Percentiles rank a stretch among this genome's conserved stretches.
These are phyloP conservation scores for Russula vinacea DNA, from an alignment of 768 basidiomycete species.

Conservation along the genomic window DNA sequence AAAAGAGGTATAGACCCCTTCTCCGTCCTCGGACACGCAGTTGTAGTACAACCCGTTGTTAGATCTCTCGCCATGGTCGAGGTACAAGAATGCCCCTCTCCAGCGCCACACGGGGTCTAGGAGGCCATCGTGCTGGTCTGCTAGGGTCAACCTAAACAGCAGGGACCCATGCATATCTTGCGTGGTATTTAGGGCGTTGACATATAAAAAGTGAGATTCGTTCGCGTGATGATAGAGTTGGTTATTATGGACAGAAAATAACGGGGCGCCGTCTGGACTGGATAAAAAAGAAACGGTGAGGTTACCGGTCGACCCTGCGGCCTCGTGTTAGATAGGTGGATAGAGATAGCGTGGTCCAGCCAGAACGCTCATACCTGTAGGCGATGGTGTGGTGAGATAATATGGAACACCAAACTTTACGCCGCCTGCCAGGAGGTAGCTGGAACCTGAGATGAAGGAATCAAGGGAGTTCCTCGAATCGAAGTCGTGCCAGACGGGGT, in stretches of 20 bases:
- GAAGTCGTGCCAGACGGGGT: constrained; percentile 12
- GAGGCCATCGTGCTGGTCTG: constrained; percentile 41
- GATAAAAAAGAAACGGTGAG: constrained; percentile 42
- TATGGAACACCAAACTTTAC: constrained; percentile 9
- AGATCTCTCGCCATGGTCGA: constrained; percentile 43
- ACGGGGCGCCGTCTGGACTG: constrained; percentile 37
- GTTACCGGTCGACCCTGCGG: constrained; percentile 47
- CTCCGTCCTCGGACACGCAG: background rate
- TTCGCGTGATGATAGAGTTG: constrained; percentile 56
- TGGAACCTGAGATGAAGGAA: constrained; percentile 12
- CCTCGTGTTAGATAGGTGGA: background rate
- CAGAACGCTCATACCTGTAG: constrained; percentile 10
- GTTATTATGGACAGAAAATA: constrained; percentile 54
- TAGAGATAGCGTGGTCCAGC: no score
- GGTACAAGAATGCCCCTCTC: constrained; percentile 50
- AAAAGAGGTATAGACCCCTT: constrained; percentile 8
- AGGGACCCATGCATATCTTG: background rate
- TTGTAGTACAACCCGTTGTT: constrained; percentile 44
- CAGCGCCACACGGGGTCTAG: constrained; percentile 51
- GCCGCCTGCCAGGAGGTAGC: constrained; percentile 1
- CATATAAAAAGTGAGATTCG: constrained; percentile 52
- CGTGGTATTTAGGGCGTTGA: constrained; percentile 50
- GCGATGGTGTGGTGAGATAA: constrained; percentile 8
- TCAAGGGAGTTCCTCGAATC: background rate
- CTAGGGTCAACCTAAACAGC: constrained; percentile 38